Evolutionary conservation across 306 rosid genomes (phyloP).

Genomic region (Delonix regia): DNA sequence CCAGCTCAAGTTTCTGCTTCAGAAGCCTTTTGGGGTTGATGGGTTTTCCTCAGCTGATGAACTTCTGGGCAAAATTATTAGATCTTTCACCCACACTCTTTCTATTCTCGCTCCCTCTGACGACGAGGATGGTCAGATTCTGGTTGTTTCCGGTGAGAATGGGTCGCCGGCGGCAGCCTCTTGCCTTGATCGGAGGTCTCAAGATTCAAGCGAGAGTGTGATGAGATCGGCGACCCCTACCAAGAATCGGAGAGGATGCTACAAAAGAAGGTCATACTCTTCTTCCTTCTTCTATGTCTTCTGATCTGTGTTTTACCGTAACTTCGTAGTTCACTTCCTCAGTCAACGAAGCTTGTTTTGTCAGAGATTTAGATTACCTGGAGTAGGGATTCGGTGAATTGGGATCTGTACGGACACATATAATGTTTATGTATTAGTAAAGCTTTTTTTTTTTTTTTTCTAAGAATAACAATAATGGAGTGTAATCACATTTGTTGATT

Average conservation of each 20-base stretch:
- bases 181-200: constrained; percentile 48
- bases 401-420: constrained; percentile 44
- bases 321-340: neutral
- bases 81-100: constrained; percentile 46
- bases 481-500: neutral
- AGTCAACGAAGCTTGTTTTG: neutral
- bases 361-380: neutral
- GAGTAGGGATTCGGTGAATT: neutral
- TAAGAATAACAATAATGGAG: neutral
- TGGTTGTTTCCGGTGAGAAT: constrained; percentile 24
- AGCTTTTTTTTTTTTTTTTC: neutral
- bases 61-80: constrained; percentile 42
- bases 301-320: constrained; percentile 10
- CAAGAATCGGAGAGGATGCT: constrained; percentile 68
- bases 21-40: constrained; percentile 8
- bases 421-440: neutral
- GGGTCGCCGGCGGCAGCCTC: constrained; percentile 35
- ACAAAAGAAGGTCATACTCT: constrained; percentile 68
- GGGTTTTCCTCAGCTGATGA: constrained; percentile 42
- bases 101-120: constrained; percentile 44
- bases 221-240: constrained; percentile 36
- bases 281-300: neutral
- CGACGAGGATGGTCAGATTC: neutral
- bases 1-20: constrained; percentile 53
- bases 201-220: constrained; percentile 50